These are phyloP conservation scores for Ambrosiella cleistominuta DNA, from an alignment of 2,329 filamentous ascomycete genomes.

Conservation along the genomic window DNA sequence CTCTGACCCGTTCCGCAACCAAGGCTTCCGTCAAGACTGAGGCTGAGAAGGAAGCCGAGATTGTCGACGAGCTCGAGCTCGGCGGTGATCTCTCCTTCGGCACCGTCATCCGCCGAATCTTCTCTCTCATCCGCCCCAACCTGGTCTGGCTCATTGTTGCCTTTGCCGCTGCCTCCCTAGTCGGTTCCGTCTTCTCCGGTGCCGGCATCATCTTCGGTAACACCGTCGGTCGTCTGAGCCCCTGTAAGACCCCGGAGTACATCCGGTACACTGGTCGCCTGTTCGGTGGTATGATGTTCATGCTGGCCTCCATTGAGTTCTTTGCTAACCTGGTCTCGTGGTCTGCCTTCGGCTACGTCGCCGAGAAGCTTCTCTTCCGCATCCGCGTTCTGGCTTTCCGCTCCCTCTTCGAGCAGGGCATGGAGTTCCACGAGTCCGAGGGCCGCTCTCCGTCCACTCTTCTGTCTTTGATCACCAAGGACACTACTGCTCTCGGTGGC, in stretches of 20 bases:
- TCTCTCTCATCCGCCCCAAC: constrained; percentile 23
- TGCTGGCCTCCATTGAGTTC: constrained; percentile 30
- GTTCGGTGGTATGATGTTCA: constrained; percentile 39
- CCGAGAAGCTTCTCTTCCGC: constrained; percentile 47
- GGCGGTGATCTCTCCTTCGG: constrained; percentile 25
- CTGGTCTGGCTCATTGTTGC: constrained; percentile 24
- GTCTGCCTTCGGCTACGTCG: constrained; percentile 29
- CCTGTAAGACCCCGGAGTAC: constrained; percentile 24
- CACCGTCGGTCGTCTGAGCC: constrained; percentile 28
- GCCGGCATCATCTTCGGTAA: constrained; percentile 35
- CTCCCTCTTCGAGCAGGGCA: constrained; percentile 45
- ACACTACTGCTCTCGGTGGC: constrained; percentile 48
- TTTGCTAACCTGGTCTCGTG: constrained; percentile 39
- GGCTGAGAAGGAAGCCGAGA: constrained; percentile 19
- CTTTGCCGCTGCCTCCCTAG: constrained; percentile 29
- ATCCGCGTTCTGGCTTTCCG: constrained; percentile 47
- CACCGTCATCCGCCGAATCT: constrained; percentile 23
- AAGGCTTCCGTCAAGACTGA: constrained; percentile 22
- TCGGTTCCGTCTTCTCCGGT: constrained; percentile 35
- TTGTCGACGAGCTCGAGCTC: constrained; percentile 21
- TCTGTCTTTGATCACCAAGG: constrained; percentile 50
- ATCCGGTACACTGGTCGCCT: constrained; percentile 26
- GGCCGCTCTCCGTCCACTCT: constrained; percentile 43
- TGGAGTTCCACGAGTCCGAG: constrained; percentile 54
- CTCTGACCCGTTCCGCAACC: constrained; percentile 22